These are phyloP conservation scores for Eutrema yunnanense DNA, from an alignment of 345 rosid genomes.

Conservation along the genomic window DNA sequence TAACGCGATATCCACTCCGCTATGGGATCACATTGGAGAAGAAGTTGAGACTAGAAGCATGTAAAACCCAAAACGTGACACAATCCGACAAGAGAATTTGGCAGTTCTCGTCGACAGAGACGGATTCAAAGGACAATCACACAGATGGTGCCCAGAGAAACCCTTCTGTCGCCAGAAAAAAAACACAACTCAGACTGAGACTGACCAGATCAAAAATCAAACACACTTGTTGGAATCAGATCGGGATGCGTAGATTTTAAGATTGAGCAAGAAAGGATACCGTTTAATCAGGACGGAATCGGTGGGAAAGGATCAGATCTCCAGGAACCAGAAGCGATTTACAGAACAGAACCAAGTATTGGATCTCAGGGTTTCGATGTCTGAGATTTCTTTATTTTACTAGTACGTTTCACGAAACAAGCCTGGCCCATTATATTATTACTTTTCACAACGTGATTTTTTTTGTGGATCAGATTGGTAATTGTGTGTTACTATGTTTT, in stretches of 20 bases:
- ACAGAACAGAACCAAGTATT: neutral
- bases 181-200: slow-evolving; percentile 4
- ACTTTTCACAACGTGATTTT: neutral
- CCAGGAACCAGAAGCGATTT: slow-evolving; percentile 7
- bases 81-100: slow-evolving; percentile 21
- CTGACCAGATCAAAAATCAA: neutral
- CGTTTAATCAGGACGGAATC: slow-evolving; percentile 1
- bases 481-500: neutral
- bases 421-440: slow-evolving; percentile 11
- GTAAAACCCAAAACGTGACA: slow-evolving; percentile 20
- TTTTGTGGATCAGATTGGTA: neutral
- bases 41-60: neutral
- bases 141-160: slow-evolving; percentile 1
- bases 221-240: slow-evolving; percentile 3
- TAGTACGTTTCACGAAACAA: neutral
- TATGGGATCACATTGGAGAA: slow-evolving; percentile 61
- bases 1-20: slow-evolving; percentile 99
- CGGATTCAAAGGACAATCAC: slow-evolving; percentile 14
- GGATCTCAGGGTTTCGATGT: slow-evolving; percentile 13
- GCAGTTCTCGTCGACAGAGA: slow-evolving; percentile 18
- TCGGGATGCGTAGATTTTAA: neutral
- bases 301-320: slow-evolving; percentile 14
- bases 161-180: neutral
- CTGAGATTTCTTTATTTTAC: neutral
- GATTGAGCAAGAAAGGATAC: slow-evolving; percentile 6